phyloP scores from a whole-genome alignment of 2,329 filamentous ascomycete species.

The Aureobasidium sp. region DNA sequence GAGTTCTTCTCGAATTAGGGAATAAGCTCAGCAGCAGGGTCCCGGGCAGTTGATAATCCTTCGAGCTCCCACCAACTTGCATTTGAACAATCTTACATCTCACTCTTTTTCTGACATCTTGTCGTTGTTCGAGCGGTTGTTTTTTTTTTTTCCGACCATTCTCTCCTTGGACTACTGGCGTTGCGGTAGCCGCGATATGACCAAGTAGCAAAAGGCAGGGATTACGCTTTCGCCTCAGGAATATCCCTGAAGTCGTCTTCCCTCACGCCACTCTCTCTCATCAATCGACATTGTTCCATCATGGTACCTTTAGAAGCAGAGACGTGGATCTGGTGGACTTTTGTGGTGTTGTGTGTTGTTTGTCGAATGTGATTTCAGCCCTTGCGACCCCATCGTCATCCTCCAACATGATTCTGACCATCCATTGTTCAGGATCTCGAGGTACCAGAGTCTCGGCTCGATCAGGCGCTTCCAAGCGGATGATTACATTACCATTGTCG shows the following conservation, averaged over 20 bases:
- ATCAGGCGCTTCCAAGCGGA: constrained; percentile 44
- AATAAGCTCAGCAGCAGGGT: not conserved
- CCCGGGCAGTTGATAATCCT: constrained; percentile 7
- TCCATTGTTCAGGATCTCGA: constrained; percentile 32
- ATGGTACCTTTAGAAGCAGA: constrained; percentile 33
- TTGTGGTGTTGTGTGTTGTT: constrained; percentile 32
- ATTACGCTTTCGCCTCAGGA: constrained; percentile 12
- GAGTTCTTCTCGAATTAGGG: constrained; percentile 11
- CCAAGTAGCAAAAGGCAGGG: not conserved
- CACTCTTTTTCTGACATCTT: not conserved
- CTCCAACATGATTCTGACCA: not conserved
- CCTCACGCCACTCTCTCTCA: not conserved
- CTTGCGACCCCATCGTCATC: not conserved
- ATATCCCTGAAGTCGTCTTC: constrained; percentile 6
- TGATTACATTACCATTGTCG: constrained; percentile 49
- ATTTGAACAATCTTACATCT: not conserved
- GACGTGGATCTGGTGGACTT: constrained; percentile 40
- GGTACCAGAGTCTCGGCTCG: constrained; percentile 38
- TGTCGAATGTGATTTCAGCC: constrained; percentile 32
- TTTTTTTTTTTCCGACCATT: not conserved
- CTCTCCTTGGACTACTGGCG: not conserved
- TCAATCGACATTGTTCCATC: not conserved
- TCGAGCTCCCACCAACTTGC: not conserved
- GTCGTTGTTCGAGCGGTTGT: not conserved
- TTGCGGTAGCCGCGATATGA: not conserved